phyloP scores from a whole-genome alignment of 495 filamentous ascomycete genomes.

The Neurospora terricola region DNA sequence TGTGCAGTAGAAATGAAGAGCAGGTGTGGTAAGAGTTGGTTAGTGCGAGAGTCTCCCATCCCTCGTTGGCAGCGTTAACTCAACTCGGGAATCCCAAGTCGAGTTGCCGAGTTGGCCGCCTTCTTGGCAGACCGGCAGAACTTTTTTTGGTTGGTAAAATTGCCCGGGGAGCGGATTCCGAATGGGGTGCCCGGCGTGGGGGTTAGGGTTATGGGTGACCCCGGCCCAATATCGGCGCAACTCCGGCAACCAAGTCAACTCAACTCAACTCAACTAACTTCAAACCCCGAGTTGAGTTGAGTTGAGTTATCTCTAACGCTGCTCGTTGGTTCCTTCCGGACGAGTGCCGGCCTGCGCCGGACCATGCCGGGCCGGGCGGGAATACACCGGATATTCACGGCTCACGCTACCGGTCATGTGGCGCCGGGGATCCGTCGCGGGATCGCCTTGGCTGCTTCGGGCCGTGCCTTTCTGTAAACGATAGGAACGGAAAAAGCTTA shows the following conservation, averaged over 20 bases:
- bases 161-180: too few species aligned
- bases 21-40: too few species aligned
- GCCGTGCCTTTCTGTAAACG: not conserved
- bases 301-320: not conserved
- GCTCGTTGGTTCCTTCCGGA: not conserved
- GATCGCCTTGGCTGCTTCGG: not conserved
- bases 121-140: too few species aligned
- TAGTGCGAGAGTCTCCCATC: too few species aligned
- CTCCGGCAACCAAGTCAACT: too few species aligned
- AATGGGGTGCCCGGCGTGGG: too few species aligned
- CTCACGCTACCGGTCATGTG: not conserved
- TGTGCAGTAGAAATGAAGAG: not conserved
- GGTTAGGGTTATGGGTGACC: not conserved
- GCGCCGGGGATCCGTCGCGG: not conserved
- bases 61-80: too few species aligned
- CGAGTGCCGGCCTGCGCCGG: not conserved
- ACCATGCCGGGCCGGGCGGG: not conserved
- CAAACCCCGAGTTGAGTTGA: not conserved
- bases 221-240: too few species aligned
- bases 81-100: too few species aligned
- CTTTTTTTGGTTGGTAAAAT: too few species aligned
- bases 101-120: too few species aligned
- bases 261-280: not conserved
- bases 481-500: not conserved
- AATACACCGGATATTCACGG: not conserved